Conservation (phyloP, 179 eudicot genomes). For the Camellia oleifera region DNA sequence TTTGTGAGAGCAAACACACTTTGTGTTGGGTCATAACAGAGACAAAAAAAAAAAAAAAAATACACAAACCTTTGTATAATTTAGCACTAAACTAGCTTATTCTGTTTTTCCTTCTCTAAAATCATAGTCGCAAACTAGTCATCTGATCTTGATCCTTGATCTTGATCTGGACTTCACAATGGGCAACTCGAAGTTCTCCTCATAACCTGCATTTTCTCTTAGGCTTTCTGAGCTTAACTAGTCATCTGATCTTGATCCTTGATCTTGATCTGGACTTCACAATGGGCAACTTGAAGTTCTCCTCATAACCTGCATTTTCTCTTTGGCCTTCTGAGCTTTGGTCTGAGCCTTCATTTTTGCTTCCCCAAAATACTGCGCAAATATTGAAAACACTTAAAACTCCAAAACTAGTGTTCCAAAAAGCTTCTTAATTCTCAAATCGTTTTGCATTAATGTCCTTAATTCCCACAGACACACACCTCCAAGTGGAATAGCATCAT, state of each 20-base stretch:
- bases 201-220: too few relatives aligned
- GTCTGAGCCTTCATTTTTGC: conserved; percentile 31
- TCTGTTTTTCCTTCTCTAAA: not conserved
- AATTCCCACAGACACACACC: conserved; percentile 6
- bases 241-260: too few relatives aligned
- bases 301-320: conserved; percentile 36
- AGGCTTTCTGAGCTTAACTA: too few relatives aligned
- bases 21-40: not conserved
- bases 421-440: not conserved
- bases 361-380: conserved; percentile 44
- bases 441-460: not conserved
- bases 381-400: not conserved
- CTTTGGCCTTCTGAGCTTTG: conserved; percentile 35
- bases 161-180: too few relatives aligned
- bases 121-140: not conserved
- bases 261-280: conserved; percentile 18
- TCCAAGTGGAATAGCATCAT: conserved; percentile 9
- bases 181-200: too few relatives aligned
- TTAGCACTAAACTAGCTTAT: not conserved
- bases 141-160: too few relatives aligned
- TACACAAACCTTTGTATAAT: conserved; percentile 5
- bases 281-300: conserved; percentile 48
- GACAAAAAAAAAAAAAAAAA: too few relatives aligned
- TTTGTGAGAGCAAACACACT: not conserved
- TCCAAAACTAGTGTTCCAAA: too few relatives aligned